A percentile compares a stretch with the other conserved stretches of the same genome.
Evolutionary conservation across 2,329 filamentous ascomycete genomes (phyloP).

Genomic region (Pseudovirgaria hyperparasitica): DNA sequence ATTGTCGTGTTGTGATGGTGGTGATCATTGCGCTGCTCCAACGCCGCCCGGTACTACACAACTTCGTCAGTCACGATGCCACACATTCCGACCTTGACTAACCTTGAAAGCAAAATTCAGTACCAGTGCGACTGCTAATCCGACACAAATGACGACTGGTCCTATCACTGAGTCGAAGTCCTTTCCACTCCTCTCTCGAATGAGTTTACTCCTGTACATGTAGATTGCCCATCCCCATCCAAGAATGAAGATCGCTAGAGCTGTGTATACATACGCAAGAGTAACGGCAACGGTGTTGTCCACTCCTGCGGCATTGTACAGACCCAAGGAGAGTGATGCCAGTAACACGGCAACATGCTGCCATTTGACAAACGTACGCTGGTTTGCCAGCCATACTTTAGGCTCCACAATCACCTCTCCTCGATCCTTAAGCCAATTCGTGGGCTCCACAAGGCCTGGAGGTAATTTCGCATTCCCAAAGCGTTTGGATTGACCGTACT

Average conservation of each 20-base stretch:
- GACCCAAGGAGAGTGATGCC: slow-evolving; percentile 65
- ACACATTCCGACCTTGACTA: not conserved
- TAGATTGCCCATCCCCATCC: slow-evolving; percentile 83
- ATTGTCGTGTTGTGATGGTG: no score
- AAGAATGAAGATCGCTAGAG: slow-evolving; percentile 70
- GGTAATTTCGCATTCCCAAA: slow-evolving; percentile 46
- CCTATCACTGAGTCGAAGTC: slow-evolving; percentile 87
- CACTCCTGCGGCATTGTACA: slow-evolving; percentile 79
- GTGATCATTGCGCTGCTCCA: no score
- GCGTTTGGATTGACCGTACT: slow-evolving; percentile 43
- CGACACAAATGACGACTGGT: slow-evolving; percentile 69
- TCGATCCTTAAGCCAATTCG: slow-evolving; percentile 84
- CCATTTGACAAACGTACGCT: slow-evolving; percentile 98
- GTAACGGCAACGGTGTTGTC: slow-evolving; percentile 59
- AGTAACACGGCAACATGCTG: slow-evolving; percentile 87
- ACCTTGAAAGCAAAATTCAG: slow-evolving; percentile 87
- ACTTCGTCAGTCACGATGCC: no score
- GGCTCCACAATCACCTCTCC: slow-evolving; percentile 88
- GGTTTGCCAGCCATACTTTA: slow-evolving; percentile 98
- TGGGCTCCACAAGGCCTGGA: slow-evolving; percentile 76
- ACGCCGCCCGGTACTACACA: no score
- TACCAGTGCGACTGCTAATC: slow-evolving; percentile 64
- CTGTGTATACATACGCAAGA: slow-evolving; percentile 73
- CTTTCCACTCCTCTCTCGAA: slow-evolving; percentile 71
- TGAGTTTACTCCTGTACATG: slow-evolving; percentile 62